Evolutionary conservation across 2,329 filamentous ascomycete species (phyloP), one percentile per base, ranked within the genome.

Genomic region (Colletotrichum euphorbiae): DNA sequence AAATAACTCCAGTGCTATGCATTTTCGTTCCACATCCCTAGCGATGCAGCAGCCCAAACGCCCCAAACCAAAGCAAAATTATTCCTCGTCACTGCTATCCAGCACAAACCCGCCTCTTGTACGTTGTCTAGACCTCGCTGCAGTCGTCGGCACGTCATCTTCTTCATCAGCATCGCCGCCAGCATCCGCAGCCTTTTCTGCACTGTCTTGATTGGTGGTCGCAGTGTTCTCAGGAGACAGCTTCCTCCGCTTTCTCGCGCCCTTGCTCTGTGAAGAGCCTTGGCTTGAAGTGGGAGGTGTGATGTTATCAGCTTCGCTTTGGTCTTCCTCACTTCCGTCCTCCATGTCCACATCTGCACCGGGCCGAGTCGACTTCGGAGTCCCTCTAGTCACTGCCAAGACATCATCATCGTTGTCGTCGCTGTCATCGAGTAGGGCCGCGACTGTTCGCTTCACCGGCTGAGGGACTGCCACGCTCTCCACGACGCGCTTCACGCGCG

Each of bases 1-100:
- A 42, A 21, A 48, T 55, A 50, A 21, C 52, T 28, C 65, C 40
- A 42, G 58, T 52, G 61, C 65, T 59, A 68, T 68, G 65, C 61
- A 64, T 62, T 21, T 50, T 19, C 19, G 36, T 40, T 42, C 40
- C 17, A n/a, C 43, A 42, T 50, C 15, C 17, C 9, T 8, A 19
- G 12, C 28, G 28, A 48, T 24, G 42, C 43, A 3, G 33, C 21
- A 24, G 9, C 24, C 38, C 21, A 48, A 60, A 68, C 65, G 61
- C 65, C 65, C 65, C 13, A 19, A 55, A 36, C 8, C 48, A 21
- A 21, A 15, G 13, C 11, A 24, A 5, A 45, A 62, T 65, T 74
- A 77, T 60, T 87, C 84, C 70, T 88, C 85, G 54, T 90, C 87
- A 74, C 87, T 88, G 69, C 87, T 89, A 72, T 89, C 87, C 40